A percentile compares a stretch with the other conserved stretches of the same genome.
Evolutionary conservation across 768 basidiomycete genomes (phyloP).

Genomic region (Pleurotus citrinopileatus): DNA sequence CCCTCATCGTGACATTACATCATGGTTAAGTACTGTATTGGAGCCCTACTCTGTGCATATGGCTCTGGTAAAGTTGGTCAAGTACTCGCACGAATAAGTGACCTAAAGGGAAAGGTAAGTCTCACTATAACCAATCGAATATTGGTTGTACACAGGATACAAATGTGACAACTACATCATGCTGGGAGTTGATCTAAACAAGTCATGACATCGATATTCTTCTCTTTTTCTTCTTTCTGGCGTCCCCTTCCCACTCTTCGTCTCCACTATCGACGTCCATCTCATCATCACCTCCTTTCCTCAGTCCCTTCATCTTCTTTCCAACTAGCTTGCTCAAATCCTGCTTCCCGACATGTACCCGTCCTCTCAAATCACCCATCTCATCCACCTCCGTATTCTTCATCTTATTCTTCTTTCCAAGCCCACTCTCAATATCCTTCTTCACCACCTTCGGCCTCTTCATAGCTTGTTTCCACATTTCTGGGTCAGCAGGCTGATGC

Average conservation of each 20-base stretch:
- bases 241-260: conserved; percentile 15
- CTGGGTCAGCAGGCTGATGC: conserved; percentile 70
- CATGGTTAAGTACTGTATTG: too few species aligned
- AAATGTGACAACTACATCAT: too few species aligned
- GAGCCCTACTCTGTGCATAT: too few species aligned
- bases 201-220: too few species aligned
- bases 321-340: conserved; percentile 84
- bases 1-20: too few species aligned
- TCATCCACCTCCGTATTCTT: conserved; percentile 97
- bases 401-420: conserved; percentile 73
- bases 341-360: conserved; percentile 87
- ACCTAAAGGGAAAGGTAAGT: too few species aligned
- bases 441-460: conserved; percentile 87
- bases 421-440: conserved; percentile 77
- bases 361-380: conserved; percentile 94
- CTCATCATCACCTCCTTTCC: conserved; percentile 27
- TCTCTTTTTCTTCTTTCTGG: conserved; percentile 18
- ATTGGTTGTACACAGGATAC: too few species aligned
- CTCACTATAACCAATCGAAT: too few species aligned
- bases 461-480: conserved; percentile 78
- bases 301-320: conserved; percentile 96
- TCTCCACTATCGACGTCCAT: conserved; percentile 20
- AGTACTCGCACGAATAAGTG: too few species aligned
- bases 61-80: too few species aligned
- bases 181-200: too few species aligned